These are phyloP conservation scores for Parastagonospora avenae DNA, from an alignment of 2,329 filamentous ascomycete genomes.

Conservation along the genomic window DNA sequence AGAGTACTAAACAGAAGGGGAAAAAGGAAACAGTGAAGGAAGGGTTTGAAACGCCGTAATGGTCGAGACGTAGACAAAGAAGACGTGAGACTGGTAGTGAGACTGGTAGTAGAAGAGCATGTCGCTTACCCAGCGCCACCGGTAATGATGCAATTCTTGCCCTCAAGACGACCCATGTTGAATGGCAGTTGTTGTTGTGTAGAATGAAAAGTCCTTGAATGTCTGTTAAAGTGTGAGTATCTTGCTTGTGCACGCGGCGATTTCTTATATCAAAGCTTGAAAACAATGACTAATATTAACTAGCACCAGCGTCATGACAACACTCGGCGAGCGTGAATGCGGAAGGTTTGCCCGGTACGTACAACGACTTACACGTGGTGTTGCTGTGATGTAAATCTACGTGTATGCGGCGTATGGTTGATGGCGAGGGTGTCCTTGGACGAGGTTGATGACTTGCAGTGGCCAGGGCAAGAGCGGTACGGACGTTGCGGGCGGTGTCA, in stretches of 20 bases:
- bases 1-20: neutral
- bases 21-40: neutral
- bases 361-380: neutral
- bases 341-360: slow-evolving; percentile 17
- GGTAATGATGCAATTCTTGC: slow-evolving; percentile 77
- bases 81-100: no score
- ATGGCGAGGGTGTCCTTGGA: neutral
- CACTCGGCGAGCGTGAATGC: slow-evolving; percentile 11
- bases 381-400: neutral
- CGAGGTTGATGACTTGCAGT: neutral
- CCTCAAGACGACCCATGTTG: slow-evolving; percentile 60
- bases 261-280: slow-evolving; percentile 25
- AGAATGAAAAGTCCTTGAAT: slow-evolving; percentile 2
- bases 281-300: slow-evolving; percentile 41
- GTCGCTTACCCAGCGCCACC: slow-evolving; percentile 78
- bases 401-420: neutral
- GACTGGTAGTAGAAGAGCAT: neutral
- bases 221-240: slow-evolving; percentile 16
- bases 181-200: slow-evolving; percentile 21
- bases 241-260: slow-evolving; percentile 10
- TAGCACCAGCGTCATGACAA: slow-evolving; percentile 21
- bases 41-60: neutral
- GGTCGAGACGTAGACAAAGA: neutral
- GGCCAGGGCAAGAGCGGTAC: neutral
- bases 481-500: slow-evolving; percentile 2